Evolutionary conservation across 139 green algal species (phyloP), one percentile per base, ranked within the genome.

Genomic region (Volvox africanus): DNA sequence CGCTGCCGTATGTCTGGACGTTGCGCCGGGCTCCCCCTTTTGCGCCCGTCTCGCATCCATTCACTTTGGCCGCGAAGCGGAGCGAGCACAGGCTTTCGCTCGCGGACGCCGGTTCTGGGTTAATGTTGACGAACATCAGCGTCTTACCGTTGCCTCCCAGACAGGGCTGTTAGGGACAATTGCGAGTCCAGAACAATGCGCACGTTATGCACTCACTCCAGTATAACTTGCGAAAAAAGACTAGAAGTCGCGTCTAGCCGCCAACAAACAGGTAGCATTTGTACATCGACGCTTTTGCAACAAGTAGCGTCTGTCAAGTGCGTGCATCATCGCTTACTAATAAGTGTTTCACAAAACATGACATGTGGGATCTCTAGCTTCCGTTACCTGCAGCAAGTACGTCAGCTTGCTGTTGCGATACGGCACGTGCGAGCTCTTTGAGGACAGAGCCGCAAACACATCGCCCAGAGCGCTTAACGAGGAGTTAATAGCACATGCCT

Each of bases 341-440:
- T 5, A 55, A 55, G 44, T 55, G n/a, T 55, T 55, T 5, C 44
- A 55, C 9, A 55, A 55, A 55, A 9, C 44, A 55, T 55, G 5
- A 9, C 44, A 55, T 9, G 5, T 55, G 44, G 9, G 9, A 55
- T 55, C 44, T 55, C 44, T 55, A 55, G 44, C 44, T 55, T 55
- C 44, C 44, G 44, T 79, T 77, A 97, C 97, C 96, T 99, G 96
- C 76, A 99, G 94, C 62, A 99, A 95, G 92, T 99, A 97, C 0
- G 98, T 99, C 30, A 99, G 96, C 96, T 99, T 99, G 91, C 93
- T 97, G 95, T 99, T 99, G 87, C 97, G 96, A 95, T 99, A 98
- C 6, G 97, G 97, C 35, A 98, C 83, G 89, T 99, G 97, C 17
- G 90, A 77, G 44, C 26, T 93, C 92, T 97, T 98, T 87, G 93